A percentile compares a stretch with the other conserved stretches of the same genome.
phyloP scores from a whole-genome alignment of 2,329 filamentous ascomycete genomes.

The Venturia effusa region DNA sequence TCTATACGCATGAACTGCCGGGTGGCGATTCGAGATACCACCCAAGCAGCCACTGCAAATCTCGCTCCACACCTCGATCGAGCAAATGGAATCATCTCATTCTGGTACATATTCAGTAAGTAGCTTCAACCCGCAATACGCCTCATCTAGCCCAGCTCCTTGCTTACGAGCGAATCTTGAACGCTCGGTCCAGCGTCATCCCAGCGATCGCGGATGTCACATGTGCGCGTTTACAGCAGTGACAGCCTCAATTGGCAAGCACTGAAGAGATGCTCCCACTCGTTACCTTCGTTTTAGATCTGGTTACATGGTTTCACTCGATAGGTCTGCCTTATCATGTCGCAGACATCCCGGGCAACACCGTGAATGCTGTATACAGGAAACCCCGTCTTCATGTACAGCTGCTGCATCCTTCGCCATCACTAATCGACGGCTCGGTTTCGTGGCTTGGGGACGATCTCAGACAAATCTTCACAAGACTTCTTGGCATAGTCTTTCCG shows the following conservation, averaged over 20 bases:
- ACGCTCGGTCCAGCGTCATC: slow-evolving; percentile 26
- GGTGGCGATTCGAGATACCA: slow-evolving; percentile 32
- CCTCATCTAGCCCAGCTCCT: slow-evolving; percentile 35
- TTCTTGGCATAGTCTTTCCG: slow-evolving; percentile 22
- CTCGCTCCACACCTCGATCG: slow-evolving; percentile 30
- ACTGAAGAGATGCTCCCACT: slow-evolving; percentile 24
- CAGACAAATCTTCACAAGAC: slow-evolving; percentile 22
- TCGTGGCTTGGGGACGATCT: slow-evolving; percentile 16
- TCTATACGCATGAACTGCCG: slow-evolving; percentile 29
- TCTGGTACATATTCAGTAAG: slow-evolving; percentile 32
- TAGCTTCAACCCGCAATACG: slow-evolving; percentile 18
- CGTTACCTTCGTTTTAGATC: slow-evolving; percentile 23
- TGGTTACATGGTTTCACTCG: slow-evolving; percentile 30
- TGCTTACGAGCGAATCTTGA: slow-evolving; percentile 30
- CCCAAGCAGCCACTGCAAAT: slow-evolving; percentile 25
- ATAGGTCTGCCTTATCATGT: slow-evolving; percentile 33
- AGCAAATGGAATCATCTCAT: slow-evolving; percentile 35
- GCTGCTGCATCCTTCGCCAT: neutral
- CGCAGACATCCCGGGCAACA: slow-evolving; percentile 28
- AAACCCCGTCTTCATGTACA: slow-evolving; percentile 23
- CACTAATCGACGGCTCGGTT: slow-evolving; percentile 2
- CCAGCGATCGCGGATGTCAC: slow-evolving; percentile 38
- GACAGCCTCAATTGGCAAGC: slow-evolving; percentile 23
- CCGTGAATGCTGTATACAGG: slow-evolving; percentile 26
- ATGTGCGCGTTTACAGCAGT: slow-evolving; percentile 36